Conservation (phyloP, 2,329 filamentous ascomycete genomes). For the Epichloe sibirici region DNA sequence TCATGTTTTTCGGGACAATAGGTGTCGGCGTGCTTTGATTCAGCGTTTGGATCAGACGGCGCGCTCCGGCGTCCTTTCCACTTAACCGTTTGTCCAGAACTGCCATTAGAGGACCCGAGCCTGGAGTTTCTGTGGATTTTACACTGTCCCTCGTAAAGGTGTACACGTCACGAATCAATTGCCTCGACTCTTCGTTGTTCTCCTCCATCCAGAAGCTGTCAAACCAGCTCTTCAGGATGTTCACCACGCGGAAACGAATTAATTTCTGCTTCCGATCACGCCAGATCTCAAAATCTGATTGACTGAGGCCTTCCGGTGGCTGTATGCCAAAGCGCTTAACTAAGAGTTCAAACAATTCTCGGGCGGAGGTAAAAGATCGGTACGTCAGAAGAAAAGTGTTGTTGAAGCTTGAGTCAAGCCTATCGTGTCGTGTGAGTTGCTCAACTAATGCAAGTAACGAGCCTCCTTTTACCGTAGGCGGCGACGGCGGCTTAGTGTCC, state of each 20-base stretch:
- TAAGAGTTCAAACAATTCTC: constrained; percentile 84
- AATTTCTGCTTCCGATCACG: constrained; percentile 90
- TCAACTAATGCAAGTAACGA: constrained; percentile 83
- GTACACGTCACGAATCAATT: constrained; percentile 79
- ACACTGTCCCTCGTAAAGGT: constrained; percentile 86
- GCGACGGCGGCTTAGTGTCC: constrained; percentile 65
- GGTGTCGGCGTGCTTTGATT: constrained; percentile 72
- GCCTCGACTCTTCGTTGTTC: constrained; percentile 67
- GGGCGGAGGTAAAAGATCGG: constrained; percentile 81
- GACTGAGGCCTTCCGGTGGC: constrained; percentile 68
- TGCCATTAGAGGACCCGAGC: constrained; percentile 70
- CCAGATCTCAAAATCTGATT: constrained; percentile 74
- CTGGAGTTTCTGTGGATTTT: constrained; percentile 85
- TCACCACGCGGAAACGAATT: constrained; percentile 91
- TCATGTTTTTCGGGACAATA: constrained; percentile 98
- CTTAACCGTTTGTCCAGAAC: constrained; percentile 79
- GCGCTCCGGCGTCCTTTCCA: constrained; percentile 76
- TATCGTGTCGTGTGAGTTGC: constrained; percentile 90
- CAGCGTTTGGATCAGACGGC: constrained; percentile 76
- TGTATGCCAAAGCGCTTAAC: constrained; percentile 89
- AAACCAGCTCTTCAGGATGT: constrained; percentile 97
- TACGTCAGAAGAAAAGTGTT: constrained; percentile 97
- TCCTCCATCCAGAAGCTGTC: constrained; percentile 99
- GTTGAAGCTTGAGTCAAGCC: constrained; percentile 89
- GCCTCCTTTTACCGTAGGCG: constrained; percentile 73